Evolutionary conservation across 2,329 filamentous ascomycete species (phyloP), one percentile per base, ranked within the genome.

Genomic region (Paraconiothyrium sp.): DNA sequence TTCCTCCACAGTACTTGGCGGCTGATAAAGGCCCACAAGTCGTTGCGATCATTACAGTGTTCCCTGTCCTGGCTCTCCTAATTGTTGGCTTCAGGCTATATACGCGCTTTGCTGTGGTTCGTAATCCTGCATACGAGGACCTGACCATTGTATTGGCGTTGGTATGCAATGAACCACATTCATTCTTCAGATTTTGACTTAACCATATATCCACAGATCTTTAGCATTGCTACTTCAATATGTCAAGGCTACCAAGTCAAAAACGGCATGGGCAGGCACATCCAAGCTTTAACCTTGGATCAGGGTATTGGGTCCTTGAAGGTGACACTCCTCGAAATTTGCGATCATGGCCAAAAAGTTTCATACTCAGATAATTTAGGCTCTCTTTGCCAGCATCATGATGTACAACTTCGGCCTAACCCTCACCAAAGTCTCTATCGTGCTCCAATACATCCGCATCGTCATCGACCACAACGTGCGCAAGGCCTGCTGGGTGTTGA

Each of bases 161-260:
- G 60, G 66, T 67, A 43, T 5, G 24, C n/a, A 34, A 4, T 6
- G 7, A 22, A 32, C 1, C 7, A 14, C 4, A 32, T 41, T 20
- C 5, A 34, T 20, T 11, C n/a, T 41, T 20, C 27, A n/a, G n/a
- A 6, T 4, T 6, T 50, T 55, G 34, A 55, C n/a, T 41, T 13
- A 16, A 16, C 16, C 2, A 32, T 44, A 30, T 32, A 20, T 27
- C 13, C 6, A 24, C 24, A 68, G 66, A 43, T 66, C 5, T 69
- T 67, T 30, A 59, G 61, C 43, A 64, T 67, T 57, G 66, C 60
- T 32, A 65, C 62, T 10, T 63, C 66, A 55, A 61, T 67, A 54
- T 69, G 65, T 59, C 64, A 67, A 59, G 62, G 62, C n/a, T 62
- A 61, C 51, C 65, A 67, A 46, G 66, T 67, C 13, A 46, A 65